Conservation (phyloP, 139 green algal species). For the Chlamydomonas incerta region DNA sequence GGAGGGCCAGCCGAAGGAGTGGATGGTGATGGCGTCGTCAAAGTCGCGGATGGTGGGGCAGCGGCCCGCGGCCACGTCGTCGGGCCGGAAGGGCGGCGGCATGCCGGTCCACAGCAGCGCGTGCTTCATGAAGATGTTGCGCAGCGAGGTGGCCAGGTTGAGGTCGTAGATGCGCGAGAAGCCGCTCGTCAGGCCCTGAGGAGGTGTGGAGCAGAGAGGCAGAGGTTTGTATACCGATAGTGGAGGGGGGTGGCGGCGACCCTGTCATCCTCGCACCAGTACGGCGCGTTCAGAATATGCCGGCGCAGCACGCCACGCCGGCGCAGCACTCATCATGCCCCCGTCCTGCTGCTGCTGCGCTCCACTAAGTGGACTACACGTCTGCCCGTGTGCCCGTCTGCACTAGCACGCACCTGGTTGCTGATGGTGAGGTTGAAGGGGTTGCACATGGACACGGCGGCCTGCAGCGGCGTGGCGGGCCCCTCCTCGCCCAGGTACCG, state of each 20-base stretch:
- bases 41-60: conserved; percentile 83
- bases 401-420: conserved; percentile 53
- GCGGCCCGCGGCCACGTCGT: conserved; percentile 47
- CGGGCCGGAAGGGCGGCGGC: conserved; percentile 19
- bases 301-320: too few species aligned
- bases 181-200: conserved; percentile 39
- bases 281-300: too few species aligned
- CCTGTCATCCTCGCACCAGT: too few species aligned
- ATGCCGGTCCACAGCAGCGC: conserved; percentile 67
- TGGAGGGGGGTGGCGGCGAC: too few species aligned
- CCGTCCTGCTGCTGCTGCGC: too few species aligned
- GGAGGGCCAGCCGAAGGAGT: conserved; percentile 70
- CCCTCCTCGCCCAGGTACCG: conserved; percentile 83
- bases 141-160: conserved; percentile 73
- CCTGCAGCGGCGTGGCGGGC: conserved; percentile 69
- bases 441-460: conserved; percentile 94
- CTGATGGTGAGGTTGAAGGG: conserved; percentile 87
- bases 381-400: neutral
- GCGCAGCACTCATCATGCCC: too few species aligned
- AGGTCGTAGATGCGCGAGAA: conserved; percentile 94
- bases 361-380: too few species aligned
- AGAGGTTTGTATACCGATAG: neutral
- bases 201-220: too few species aligned
- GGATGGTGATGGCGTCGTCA: conserved; percentile 88
- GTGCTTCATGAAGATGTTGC: conserved; percentile 78